Percentiles rank a stretch among this genome's conserved stretches.
Evolutionary conservation across 495 filamentous ascomycete genomes (phyloP).

Genomic region (Xylaria nigripes): DNA sequence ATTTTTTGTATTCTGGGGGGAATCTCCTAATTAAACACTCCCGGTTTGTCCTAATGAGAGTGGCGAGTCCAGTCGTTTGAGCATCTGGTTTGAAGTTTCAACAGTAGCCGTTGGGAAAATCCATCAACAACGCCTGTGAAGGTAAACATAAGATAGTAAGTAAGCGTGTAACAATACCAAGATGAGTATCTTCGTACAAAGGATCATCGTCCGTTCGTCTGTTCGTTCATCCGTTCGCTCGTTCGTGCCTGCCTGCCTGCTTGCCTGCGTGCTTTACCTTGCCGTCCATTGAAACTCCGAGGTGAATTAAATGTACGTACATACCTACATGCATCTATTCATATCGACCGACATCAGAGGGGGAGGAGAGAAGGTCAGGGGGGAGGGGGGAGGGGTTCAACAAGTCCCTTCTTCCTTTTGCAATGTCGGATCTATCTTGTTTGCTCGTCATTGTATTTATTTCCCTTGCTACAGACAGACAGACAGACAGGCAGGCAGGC

Average conservation of each 20-base stretch:
- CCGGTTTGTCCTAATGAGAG: conserved; percentile 4
- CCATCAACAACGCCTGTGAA: too few species aligned
- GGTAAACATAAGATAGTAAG: too few species aligned
- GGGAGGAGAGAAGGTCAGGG: too few species aligned
- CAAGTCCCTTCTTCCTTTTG: background rate
- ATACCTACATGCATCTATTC: background rate
- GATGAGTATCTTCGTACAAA: too few species aligned
- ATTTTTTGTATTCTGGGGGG: background rate
- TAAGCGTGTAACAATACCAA: too few species aligned
- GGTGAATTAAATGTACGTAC: background rate
- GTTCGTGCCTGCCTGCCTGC: too few species aligned
- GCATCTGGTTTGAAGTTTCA: background rate
- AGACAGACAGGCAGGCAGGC: too few species aligned
- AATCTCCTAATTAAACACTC: conserved; percentile 4
- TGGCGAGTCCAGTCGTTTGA: conserved; percentile 5
- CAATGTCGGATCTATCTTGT: background rate
- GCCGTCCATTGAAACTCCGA: background rate
- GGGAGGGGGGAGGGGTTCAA: background rate
- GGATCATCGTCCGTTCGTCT: background rate
- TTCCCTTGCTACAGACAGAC: too few species aligned
- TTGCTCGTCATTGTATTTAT: background rate
- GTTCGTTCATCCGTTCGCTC: background rate
- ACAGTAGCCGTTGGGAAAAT: too few species aligned
- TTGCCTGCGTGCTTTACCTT: background rate
- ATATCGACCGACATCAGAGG: too few species aligned